Conservation (phyloP, 306 rosid genomes). For the Glycyrrhiza uralensis region DNA sequence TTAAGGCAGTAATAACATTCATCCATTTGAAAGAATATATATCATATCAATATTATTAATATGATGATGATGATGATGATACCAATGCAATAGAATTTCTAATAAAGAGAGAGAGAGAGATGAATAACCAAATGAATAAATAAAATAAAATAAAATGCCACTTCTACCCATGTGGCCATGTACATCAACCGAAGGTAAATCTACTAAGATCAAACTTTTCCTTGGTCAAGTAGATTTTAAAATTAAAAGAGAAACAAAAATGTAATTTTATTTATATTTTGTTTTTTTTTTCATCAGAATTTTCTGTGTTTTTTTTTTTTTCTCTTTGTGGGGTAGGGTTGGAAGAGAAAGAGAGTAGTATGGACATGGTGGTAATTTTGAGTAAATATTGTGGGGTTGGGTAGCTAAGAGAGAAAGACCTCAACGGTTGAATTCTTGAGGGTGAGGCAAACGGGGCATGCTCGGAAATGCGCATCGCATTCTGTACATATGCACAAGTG, state of each 20-base stretch:
- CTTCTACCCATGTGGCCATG: slow-evolving; percentile 43
- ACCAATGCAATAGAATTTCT: slow-evolving; percentile 35
- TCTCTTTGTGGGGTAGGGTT: too few relatives aligned
- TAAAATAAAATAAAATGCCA: slow-evolving; percentile 24
- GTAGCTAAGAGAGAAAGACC: slow-evolving; percentile 53
- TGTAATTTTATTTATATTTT: slow-evolving; percentile 21
- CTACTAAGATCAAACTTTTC: slow-evolving; percentile 4
- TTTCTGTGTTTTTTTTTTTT: background rate
- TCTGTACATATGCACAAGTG: slow-evolving; percentile 75
- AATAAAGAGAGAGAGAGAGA: background rate
- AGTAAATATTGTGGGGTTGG: background rate
- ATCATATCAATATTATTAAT: slow-evolving; percentile 28
- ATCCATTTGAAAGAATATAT: slow-evolving; percentile 51
- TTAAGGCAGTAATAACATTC: background rate
- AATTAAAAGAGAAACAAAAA: slow-evolving; percentile 8
- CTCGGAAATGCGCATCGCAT: slow-evolving; percentile 62
- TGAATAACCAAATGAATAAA: background rate
- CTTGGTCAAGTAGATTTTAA: background rate
- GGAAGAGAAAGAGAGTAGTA: slow-evolving; percentile 39
- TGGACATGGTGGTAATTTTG: background rate
- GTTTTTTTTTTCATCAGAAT: background rate
- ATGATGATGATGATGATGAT: too few relatives aligned
- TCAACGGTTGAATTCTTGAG: slow-evolving; percentile 73
- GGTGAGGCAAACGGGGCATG: slow-evolving; percentile 74
- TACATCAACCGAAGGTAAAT: slow-evolving; percentile 40